Percentiles rank a stretch among this genome's conserved stretches.
Evolutionary conservation across 345 rosid genomes (phyloP).

Genomic region (Gossypium sturtianum): DNA sequence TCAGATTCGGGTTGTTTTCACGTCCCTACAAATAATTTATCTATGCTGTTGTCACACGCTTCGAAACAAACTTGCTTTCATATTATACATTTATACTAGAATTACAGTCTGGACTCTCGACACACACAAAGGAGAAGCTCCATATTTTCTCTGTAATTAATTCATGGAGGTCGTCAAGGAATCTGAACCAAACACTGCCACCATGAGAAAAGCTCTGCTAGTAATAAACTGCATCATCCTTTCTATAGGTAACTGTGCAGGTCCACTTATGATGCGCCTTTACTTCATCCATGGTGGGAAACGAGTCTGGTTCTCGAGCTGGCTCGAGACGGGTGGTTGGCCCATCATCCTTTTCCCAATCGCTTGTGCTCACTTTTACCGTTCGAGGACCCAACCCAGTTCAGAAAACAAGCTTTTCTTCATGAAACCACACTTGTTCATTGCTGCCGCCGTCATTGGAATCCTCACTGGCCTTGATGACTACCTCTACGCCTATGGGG

Average conservation of each 20-base stretch:
- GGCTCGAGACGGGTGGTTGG: constrained; percentile 63
- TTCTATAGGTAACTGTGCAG: constrained; percentile 55
- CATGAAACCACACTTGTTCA: constrained; percentile 35
- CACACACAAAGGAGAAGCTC: background rate
- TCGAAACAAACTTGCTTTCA: background rate
- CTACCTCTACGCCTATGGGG: constrained; percentile 67
- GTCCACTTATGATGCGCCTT: constrained; percentile 66
- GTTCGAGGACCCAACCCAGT: constrained; percentile 19
- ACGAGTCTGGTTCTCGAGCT: constrained; percentile 66
- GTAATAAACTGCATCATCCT: constrained; percentile 45
- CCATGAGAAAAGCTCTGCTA: constrained; percentile 29
- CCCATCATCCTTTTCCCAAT: constrained; percentile 51
- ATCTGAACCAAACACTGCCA: background rate
- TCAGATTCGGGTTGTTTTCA: too few species aligned
- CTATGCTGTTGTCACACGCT: too few species aligned
- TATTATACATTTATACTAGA: background rate
- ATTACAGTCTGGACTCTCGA: background rate
- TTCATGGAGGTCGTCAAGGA: background rate
- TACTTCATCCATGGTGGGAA: constrained; percentile 75
- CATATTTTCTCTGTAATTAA: background rate
- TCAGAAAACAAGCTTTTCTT: constrained; percentile 26
- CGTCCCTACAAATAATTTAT: too few species aligned
- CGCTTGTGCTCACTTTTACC: constrained; percentile 29
- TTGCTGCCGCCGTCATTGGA: constrained; percentile 40
- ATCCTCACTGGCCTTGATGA: constrained; percentile 55